These are phyloP conservation scores for Starmerella geochares DNA, from an alignment of 805 yeast species.

Conservation along the genomic window DNA sequence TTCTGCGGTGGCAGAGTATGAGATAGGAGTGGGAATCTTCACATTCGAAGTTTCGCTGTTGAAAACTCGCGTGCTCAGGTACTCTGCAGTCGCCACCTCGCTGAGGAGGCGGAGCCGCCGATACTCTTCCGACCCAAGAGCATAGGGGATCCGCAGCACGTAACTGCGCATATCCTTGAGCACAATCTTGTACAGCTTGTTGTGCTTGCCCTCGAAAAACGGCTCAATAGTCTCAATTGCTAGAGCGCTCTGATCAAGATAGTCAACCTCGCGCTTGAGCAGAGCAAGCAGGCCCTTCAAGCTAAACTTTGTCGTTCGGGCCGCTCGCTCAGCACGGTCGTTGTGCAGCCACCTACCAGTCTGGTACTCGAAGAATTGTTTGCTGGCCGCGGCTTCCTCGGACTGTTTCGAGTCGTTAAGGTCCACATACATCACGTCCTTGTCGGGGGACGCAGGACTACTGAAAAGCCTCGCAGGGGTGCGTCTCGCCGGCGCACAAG, in stretches of 20 bases:
- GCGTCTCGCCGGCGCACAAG: not conserved
- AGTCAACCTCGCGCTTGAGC: slow-evolving; percentile 26
- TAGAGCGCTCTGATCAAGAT: slow-evolving; percentile 29
- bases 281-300: slow-evolving; percentile 56
- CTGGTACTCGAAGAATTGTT: slow-evolving; percentile 65
- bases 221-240: slow-evolving; percentile 63
- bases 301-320: slow-evolving; percentile 71
- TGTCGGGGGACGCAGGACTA: slow-evolving; percentile 40
- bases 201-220: slow-evolving; percentile 89
- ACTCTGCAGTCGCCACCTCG: slow-evolving; percentile 92
- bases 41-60: slow-evolving; percentile 45
- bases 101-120: slow-evolving; percentile 53
- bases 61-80: slow-evolving; percentile 34
- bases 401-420: slow-evolving; percentile 19
- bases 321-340: slow-evolving; percentile 61
- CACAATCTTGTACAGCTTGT: slow-evolving; percentile 68
- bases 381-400: slow-evolving; percentile 19
- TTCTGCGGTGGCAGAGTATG: slow-evolving; percentile 52
- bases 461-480: not conserved
- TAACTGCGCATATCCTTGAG: slow-evolving; percentile 52
- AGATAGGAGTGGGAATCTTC: slow-evolving; percentile 29
- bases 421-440: slow-evolving; percentile 21
- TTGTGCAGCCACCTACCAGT: slow-evolving; percentile 94
- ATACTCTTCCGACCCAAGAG: slow-evolving; percentile 53
- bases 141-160: slow-evolving; percentile 80